Conservation (phyloP, 805 yeast species). For the Vanderwaltozyma tropicalis region DNA sequence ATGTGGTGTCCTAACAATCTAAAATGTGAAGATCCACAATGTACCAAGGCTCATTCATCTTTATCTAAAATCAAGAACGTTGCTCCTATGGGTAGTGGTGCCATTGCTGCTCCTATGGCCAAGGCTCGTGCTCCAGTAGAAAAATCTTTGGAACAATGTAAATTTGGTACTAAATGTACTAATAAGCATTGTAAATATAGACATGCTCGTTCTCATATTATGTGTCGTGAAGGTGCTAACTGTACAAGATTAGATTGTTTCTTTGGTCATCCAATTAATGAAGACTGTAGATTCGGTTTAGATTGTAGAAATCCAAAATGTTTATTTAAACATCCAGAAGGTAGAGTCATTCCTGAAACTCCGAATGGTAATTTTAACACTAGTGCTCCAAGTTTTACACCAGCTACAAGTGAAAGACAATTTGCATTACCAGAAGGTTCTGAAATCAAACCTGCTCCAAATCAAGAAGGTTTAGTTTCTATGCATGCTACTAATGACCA, state of each 20-base stretch:
- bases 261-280: conserved; percentile 72
- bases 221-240: conserved; percentile 73
- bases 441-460: conserved; percentile 57
- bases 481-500: conserved; percentile 18
- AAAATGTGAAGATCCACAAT: conserved; percentile 47
- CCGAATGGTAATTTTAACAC: conserved; percentile 14
- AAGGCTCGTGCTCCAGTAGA: conserved; percentile 29
- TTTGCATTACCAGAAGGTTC: conserved; percentile 73
- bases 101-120: conserved; percentile 6
- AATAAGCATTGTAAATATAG: conserved; percentile 72
- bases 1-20: conserved; percentile 74
- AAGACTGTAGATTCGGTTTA: conserved; percentile 70
- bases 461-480: conserved; percentile 31
- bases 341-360: conserved; percentile 36
- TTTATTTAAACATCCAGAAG: conserved; percentile 71
- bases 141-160: conserved; percentile 68
- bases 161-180: conserved; percentile 66
- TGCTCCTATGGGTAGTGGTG: conserved; percentile 20
- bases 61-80: conserved; percentile 40
- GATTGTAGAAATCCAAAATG: conserved; percentile 67
- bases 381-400: conserved; percentile 29
- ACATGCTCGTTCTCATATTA: conserved; percentile 63
- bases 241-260: conserved; percentile 76
- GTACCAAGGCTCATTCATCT: conserved; percentile 78
- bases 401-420: conserved; percentile 44